Base-by-base conservation (phyloP, 2,329 filamentous ascomycete genomes). In the Aspergillus sp. region DNA sequence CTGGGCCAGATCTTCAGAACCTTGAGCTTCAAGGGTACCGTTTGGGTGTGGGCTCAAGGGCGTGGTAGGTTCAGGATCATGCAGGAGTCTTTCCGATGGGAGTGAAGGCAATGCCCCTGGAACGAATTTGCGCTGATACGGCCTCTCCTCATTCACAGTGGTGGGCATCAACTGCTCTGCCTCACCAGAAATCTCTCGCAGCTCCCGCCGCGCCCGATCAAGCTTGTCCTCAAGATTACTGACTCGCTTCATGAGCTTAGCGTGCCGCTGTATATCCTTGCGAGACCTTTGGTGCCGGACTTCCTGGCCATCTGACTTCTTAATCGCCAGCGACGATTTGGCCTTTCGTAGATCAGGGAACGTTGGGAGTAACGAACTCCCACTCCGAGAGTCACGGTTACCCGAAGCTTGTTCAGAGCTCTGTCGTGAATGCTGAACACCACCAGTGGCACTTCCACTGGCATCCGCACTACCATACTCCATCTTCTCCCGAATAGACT, bases 211-310 rank as follows among this genome's bases (percentile, higher is more conserved):
- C 8, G 84, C 84, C 37, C 78, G 76, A 15, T 82, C 75, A 31
- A 87, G 77, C 66, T 86, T 86, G 12, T 75, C 69, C 64, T 88
- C 85, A 12, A 87, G 77, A 62, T 86, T 80, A 62, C 83, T 86
- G 31, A 87, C 84, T 52, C 83, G 79, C 71, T 85, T 86, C 41
- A 79, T 74, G 33, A 87, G 72, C 60, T 84, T 85, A 57, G 80
- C 76, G 64, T 86, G 82, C 64, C 80, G 82, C 50, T 80, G 75
- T 6, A 87, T 71, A 52, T 87, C 84, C 63, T 80, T 82, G 64
- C 81, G 82, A 2, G 82, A 85, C 3, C 78, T 77, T 23, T 80
- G 77, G 41, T 75, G 77, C 57, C 77, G 78, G 35, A 83, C 67
- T 15, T 65, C 66, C 7, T 59, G 58, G 4, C 53, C 59, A 24